Percentiles rank a stretch among this genome's conserved stretches.
phyloP scores from a whole-genome alignment of 257 asterid species.

The Ilex aquifolium region DNA sequence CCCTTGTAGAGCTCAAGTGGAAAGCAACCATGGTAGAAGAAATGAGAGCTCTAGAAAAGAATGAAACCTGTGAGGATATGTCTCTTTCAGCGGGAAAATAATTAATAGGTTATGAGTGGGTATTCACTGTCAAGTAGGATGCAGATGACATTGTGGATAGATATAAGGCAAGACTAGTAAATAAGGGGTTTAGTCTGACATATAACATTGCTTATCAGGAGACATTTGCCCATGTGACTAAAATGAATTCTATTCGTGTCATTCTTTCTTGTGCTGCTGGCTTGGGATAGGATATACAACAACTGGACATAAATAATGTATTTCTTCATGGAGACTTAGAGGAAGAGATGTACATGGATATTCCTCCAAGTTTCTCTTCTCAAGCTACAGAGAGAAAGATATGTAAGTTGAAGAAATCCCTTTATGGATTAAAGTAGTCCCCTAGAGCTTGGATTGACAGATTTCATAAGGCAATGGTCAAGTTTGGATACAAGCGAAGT shows the following conservation, averaged over 20 bases:
- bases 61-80: background rate
- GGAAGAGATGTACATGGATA: background rate
- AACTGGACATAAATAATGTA: background rate
- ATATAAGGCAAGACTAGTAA: background rate
- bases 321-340: background rate
- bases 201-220: background rate
- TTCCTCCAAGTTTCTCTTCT: background rate
- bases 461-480: too few relatives aligned
- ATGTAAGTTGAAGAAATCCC: too few relatives aligned
- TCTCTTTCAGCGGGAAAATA: background rate
- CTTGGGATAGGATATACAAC: background rate
- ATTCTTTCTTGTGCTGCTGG: background rate
- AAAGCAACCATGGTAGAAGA: background rate
- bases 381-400: too few relatives aligned
- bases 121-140: background rate
- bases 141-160: slow-evolving; percentile 1
- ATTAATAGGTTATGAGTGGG: background rate
- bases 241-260: background rate
- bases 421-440: too few relatives aligned
- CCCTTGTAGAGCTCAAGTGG: background rate
- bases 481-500: too few relatives aligned
- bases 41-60: too few relatives aligned
- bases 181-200: background rate
- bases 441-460: too few relatives aligned
- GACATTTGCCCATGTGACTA: background rate